A percentile compares a stretch with the other conserved stretches of the same genome.
phyloP scores from a whole-genome alignment of 1,284 basidiomycete species.

The Cryptococcus wingfieldii region DNA sequence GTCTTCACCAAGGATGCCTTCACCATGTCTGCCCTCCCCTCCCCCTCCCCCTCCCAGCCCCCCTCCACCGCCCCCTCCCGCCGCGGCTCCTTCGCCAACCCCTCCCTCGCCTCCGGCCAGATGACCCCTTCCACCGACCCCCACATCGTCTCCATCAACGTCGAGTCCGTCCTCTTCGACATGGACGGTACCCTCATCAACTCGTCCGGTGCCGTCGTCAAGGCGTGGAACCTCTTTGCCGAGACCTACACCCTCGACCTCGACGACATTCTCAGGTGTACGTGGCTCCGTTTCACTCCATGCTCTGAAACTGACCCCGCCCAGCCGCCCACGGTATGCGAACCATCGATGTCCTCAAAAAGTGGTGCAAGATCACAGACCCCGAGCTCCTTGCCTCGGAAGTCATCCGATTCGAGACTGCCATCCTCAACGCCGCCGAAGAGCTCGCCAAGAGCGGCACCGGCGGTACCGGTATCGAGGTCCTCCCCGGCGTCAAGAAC shows the following conservation, averaged over 20 bases:
- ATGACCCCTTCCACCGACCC: slow-evolving; percentile 69
- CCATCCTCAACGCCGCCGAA: slow-evolving; percentile 46
- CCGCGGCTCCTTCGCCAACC: slow-evolving; percentile 32
- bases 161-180: slow-evolving; percentile 49
- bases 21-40: slow-evolving; percentile 47
- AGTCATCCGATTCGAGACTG: slow-evolving; percentile 48
- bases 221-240: slow-evolving; percentile 47
- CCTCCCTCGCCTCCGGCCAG: slow-evolving; percentile 52
- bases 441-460: slow-evolving; percentile 34
- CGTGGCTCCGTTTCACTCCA: slow-evolving; percentile 2
- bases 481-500: slow-evolving; percentile 45
- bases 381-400: slow-evolving; percentile 39
- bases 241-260: slow-evolving; percentile 44
- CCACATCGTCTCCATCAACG: slow-evolving; percentile 50
- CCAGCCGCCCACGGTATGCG: slow-evolving; percentile 47
- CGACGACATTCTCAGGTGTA: slow-evolving; percentile 43
- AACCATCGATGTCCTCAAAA: slow-evolving; percentile 46
- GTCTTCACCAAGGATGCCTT: slow-evolving; percentile 50
- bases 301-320: neutral
- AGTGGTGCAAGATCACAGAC: slow-evolving; percentile 47
- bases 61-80: slow-evolving; percentile 32
- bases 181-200: slow-evolving; percentile 49
- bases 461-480: slow-evolving; percentile 42
- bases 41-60: slow-evolving; percentile 30
- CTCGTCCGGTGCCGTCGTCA: slow-evolving; percentile 46